phyloP scores from a whole-genome alignment of 2,329 filamentous ascomycete genomes.

The Coniochaeta sp. region DNA sequence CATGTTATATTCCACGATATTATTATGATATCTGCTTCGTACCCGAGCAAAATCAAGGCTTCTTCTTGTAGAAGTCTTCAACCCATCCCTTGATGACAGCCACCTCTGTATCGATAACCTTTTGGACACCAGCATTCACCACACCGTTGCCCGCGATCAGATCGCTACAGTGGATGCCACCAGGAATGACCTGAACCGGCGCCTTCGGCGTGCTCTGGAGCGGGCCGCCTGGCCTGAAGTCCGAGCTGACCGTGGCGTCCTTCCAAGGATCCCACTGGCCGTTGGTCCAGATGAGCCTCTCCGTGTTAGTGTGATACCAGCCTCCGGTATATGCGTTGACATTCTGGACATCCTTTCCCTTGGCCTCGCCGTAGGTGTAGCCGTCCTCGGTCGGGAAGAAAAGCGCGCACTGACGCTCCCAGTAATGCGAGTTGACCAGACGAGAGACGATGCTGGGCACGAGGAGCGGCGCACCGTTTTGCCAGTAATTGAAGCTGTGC shows the following conservation, averaged over 20 bases:
- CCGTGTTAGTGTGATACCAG: constrained; percentile 31
- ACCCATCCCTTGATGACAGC: constrained; percentile 48
- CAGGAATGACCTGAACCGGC: constrained; percentile 24
- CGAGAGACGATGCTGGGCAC: constrained; percentile 33
- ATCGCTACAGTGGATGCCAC: constrained; percentile 32
- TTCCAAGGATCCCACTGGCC: constrained; percentile 33
- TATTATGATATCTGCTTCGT: not conserved
- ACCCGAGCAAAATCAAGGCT: not conserved
- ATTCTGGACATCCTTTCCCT: constrained; percentile 21
- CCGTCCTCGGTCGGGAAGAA: constrained; percentile 31
- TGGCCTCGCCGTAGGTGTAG: constrained; percentile 21
- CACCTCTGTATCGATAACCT: constrained; percentile 42
- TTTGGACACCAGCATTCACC: constrained; percentile 40
- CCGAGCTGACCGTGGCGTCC: constrained; percentile 27
- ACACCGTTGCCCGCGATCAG: constrained; percentile 36
- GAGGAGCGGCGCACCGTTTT: constrained; percentile 35
- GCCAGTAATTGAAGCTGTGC: constrained; percentile 29
- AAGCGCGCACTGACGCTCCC: constrained; percentile 36
- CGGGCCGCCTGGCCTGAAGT: constrained; percentile 29
- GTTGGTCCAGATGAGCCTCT: constrained; percentile 30
- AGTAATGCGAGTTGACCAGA: constrained; percentile 25
- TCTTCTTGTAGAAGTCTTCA: constrained; percentile 35
- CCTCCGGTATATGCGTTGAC: constrained; percentile 32
- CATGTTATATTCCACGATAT: not conserved
- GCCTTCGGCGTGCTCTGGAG: constrained; percentile 22